Conservation (phyloP, 139 green algal species). For the Picochlorum sp. region DNA sequence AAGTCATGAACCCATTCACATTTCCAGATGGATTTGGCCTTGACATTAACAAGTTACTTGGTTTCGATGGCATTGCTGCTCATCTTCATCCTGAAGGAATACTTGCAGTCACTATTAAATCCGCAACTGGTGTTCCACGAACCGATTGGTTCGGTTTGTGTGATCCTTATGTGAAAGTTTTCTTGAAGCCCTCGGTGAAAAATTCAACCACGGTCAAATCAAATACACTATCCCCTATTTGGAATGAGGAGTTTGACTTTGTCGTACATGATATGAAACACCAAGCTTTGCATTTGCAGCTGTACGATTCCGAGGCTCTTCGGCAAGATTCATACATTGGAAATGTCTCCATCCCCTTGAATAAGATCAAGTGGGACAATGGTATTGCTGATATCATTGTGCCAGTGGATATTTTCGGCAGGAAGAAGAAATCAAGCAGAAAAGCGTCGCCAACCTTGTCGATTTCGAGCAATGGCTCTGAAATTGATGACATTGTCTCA, state of each 20-base stretch:
- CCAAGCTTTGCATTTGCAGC: slow-evolving; percentile 11
- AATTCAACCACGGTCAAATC: slow-evolving; percentile 10
- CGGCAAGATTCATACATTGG: no score
- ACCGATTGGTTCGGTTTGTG: slow-evolving; percentile 16
- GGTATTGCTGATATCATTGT: no score
- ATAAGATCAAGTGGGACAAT: no score
- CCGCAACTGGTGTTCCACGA: slow-evolving; percentile 16
- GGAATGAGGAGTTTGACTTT: slow-evolving; percentile 26
- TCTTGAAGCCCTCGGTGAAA: slow-evolving; percentile 1
- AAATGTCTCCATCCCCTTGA: no score
- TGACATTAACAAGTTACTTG: neutral
- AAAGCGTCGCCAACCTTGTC: no score
- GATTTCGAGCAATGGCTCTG: no score
- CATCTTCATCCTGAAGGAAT: slow-evolving; percentile 17
- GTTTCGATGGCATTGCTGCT: neutral
- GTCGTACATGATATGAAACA: slow-evolving; percentile 16
- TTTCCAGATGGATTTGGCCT: slow-evolving; percentile 21
- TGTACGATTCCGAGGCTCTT: slow-evolving; percentile 10
- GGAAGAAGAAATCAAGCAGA: no score
- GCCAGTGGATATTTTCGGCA: no score
- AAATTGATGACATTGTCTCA: no score
- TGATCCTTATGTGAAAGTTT: slow-evolving; percentile 27
- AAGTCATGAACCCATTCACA: slow-evolving; percentile 19
- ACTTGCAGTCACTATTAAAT: slow-evolving; percentile 17
- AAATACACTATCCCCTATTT: slow-evolving; percentile 16